phyloP scores from a whole-genome alignment of 148 eudicot species.

The Vaccinium corymbosum region DNA sequence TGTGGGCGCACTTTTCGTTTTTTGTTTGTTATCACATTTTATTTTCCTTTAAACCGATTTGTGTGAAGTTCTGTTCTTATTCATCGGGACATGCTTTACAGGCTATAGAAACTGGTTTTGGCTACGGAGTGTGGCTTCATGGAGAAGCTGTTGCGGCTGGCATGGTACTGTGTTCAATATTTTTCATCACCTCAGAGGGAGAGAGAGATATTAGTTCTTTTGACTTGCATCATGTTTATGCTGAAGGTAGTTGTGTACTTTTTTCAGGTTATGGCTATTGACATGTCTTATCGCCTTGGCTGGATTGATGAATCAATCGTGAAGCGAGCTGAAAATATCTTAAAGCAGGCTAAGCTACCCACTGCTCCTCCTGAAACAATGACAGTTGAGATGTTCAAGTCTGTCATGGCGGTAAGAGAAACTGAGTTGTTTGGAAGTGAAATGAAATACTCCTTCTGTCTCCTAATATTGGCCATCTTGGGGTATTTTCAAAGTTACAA shows the following conservation, averaged over 20 bases:
- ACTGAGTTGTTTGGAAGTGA: not conserved
- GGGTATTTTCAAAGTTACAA: not conserved
- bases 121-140: constrained; percentile 96
- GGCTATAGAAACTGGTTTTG: constrained; percentile 90
- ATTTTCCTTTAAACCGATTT: not conserved
- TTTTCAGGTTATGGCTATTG: constrained; percentile 94
- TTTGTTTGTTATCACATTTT: not conserved
- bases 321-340: constrained; percentile 54
- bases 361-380: constrained; percentile 68
- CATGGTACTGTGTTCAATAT: constrained; percentile 46
- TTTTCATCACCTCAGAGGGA: not conserved
- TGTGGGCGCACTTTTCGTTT: not conserved
- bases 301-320: constrained; percentile 93
- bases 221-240: not conserved
- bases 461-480: not conserved
- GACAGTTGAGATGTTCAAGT: constrained; percentile 93
- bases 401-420: constrained; percentile 88
- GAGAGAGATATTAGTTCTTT: not conserved
- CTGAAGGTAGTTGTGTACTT: not conserved
- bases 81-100: constrained; percentile 25
- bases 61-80: not conserved
- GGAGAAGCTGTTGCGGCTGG: constrained; percentile 99
- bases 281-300: constrained; percentile 90
- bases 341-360: constrained; percentile 74
- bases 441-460: not conserved